Evolutionary conservation across 805 yeast species (phyloP).

Genomic region (Ogataea dorogensis): DNA sequence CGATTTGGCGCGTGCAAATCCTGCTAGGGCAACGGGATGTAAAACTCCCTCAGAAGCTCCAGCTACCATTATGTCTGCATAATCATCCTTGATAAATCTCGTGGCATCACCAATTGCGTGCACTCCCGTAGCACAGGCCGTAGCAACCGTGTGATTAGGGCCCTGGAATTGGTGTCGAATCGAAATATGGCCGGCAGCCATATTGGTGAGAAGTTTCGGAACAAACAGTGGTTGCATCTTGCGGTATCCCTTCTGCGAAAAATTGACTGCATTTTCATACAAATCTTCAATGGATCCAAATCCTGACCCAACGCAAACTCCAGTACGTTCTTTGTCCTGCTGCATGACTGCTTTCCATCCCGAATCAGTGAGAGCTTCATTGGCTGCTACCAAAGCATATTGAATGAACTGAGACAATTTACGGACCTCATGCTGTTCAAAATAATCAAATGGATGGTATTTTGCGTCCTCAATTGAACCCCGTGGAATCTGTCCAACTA

Average conservation of each 20-base stretch:
- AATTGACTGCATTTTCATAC: constrained; percentile 58
- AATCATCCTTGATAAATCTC: constrained; percentile 73
- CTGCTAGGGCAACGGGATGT: constrained; percentile 84
- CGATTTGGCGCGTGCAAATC: constrained; percentile 87
- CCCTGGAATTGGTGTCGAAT: constrained; percentile 77
- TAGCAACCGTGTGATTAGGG: constrained; percentile 82
- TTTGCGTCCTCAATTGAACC: constrained; percentile 37
- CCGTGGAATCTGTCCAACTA: constrained; percentile 71
- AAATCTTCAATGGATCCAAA: constrained; percentile 82
- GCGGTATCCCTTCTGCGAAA: constrained; percentile 51
- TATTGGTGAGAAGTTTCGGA: constrained; percentile 79
- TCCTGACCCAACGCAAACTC: constrained; percentile 91
- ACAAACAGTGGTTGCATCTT: constrained; percentile 83
- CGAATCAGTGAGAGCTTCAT: constrained; percentile 76
- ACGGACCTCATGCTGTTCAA: constrained; percentile 49
- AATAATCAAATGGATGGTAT: constrained; percentile 54
- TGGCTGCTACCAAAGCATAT: constrained; percentile 72
- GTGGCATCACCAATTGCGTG: constrained; percentile 93
- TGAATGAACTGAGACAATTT: constrained; percentile 72
- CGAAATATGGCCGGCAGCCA: constrained; percentile 93
- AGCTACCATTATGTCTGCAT: constrained; percentile 83
- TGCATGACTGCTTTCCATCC: constrained; percentile 43
- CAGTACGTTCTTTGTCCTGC: constrained; percentile 42
- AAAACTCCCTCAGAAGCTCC: constrained; percentile 92
- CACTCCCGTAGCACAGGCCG: constrained; percentile 97